A percentile compares a stretch with the other conserved stretches of the same genome.
Conservation (phyloP, 2,329 filamentous ascomycete species). For the Podosphaera aphanis region DNA sequence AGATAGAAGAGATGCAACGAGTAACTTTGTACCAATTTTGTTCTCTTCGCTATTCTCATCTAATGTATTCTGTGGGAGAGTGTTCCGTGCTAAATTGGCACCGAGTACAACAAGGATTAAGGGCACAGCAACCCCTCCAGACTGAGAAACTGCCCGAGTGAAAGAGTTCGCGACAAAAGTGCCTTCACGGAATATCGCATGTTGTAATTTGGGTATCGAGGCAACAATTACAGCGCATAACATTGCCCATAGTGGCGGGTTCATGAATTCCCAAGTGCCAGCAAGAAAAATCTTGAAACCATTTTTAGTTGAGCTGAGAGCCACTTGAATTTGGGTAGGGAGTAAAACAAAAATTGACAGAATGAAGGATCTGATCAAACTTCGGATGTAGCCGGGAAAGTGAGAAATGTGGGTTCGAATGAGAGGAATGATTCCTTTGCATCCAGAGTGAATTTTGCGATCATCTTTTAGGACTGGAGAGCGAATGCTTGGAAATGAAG, state of each 20-base stretch:
- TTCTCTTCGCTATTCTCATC: conserved; percentile 47
- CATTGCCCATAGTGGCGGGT: conserved; percentile 96
- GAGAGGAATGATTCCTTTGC: conserved; percentile 21
- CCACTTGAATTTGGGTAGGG: conserved; percentile 27
- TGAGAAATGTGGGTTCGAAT: conserved; percentile 16
- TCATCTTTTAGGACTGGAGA: conserved; percentile 11
- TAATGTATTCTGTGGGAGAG: conserved; percentile 39
- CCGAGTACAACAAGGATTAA: conserved; percentile 88
- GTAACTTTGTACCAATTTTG: conserved; percentile 45
- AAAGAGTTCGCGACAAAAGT: conserved; percentile 86
- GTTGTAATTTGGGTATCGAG: conserved; percentile 61
- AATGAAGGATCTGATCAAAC: conserved; percentile 5
- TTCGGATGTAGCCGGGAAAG: conserved; percentile 3
- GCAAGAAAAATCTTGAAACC: conserved; percentile 27
- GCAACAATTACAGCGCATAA: conserved; percentile 73
- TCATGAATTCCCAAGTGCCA: conserved; percentile 87
- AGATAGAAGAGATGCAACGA: conserved; percentile 64
- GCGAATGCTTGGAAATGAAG: conserved; percentile 36
- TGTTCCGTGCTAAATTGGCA: conserved; percentile 83
- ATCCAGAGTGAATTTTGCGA: conserved; percentile 17
- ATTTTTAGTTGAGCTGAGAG: conserved; percentile 20
- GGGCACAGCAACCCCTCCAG: conserved; percentile 76
- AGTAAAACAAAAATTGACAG: conserved; percentile 22
- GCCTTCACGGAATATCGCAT: conserved; percentile 66
- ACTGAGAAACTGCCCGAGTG: conserved; percentile 65